Conservation (phyloP, 257 asterid species). For the Phtheirospermum japonicum region DNA sequence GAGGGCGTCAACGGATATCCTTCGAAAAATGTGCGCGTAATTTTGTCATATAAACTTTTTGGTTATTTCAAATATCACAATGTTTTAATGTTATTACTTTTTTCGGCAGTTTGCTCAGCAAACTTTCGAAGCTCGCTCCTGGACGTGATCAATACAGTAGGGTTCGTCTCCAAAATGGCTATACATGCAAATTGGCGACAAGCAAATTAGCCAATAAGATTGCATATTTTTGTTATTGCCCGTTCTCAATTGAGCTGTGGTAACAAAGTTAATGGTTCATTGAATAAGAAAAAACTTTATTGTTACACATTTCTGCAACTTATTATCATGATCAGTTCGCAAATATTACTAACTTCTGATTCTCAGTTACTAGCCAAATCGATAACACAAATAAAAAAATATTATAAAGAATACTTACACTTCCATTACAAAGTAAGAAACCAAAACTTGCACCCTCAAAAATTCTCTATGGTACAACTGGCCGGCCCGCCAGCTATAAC, state of each 20-base stretch:
- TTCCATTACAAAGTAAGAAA: too few species aligned
- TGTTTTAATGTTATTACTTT: not conserved
- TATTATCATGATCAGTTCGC: too few species aligned
- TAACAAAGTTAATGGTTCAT: conserved; percentile 17
- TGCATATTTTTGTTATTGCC: conserved; percentile 7
- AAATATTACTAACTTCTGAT: too few species aligned
- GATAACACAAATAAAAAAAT: too few species aligned
- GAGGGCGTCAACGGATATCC: conserved; percentile 60
- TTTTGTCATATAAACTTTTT: not conserved
- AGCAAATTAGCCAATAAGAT: too few species aligned
- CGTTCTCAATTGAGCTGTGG: conserved; percentile 12
- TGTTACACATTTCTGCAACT: too few species aligned
- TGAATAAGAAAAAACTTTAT: too few species aligned
- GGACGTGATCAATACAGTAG: conserved; percentile 43
- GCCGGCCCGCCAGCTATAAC: conserved; percentile 31
- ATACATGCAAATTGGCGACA: conserved; percentile 81
- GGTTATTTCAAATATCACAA: not conserved
- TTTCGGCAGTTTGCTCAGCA: conserved; percentile 49
- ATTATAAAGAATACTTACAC: too few species aligned
- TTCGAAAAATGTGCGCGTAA: conserved; percentile 56
- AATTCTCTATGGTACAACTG: conserved; percentile 26
- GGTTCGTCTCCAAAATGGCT: conserved; percentile 73
- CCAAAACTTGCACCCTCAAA: conserved; percentile 10
- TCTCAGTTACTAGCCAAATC: too few species aligned
- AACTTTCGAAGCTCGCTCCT: conserved; percentile 49